Conservation (phyloP, 805 yeast species). For the Yarrowia keelungensis region DNA sequence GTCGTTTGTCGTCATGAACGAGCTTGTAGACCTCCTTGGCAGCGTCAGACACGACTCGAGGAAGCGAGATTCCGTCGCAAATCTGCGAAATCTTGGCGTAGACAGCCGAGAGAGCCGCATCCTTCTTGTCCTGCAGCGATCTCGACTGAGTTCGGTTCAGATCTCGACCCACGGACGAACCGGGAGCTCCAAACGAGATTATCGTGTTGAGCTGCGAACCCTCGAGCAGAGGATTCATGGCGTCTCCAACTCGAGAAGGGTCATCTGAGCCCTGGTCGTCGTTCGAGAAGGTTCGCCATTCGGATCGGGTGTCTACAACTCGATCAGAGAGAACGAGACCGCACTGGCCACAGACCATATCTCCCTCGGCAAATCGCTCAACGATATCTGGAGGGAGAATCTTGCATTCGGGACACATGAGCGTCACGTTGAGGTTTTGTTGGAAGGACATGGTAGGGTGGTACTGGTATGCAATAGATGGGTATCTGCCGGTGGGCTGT, state of each 20-base stretch:
- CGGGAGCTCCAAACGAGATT: slow-evolving; percentile 87
- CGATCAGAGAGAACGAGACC: slow-evolving; percentile 92
- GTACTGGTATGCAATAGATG: background rate
- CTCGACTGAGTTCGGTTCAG: slow-evolving; percentile 88
- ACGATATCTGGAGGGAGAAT: slow-evolving; percentile 94
- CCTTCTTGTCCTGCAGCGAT: slow-evolving; percentile 84
- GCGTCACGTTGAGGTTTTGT: slow-evolving; percentile 75
- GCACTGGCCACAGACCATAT: slow-evolving; percentile 97
- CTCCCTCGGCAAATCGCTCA: slow-evolving; percentile 96
- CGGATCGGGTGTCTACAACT: slow-evolving; percentile 93
- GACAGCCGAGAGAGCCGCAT: slow-evolving; percentile 85
- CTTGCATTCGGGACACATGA: slow-evolving; percentile 95
- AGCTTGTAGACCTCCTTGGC: slow-evolving; percentile 95
- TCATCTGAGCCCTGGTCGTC: slow-evolving; percentile 98
- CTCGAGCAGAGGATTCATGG: slow-evolving; percentile 88
- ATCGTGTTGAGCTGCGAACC: slow-evolving; percentile 91
- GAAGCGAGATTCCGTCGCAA: slow-evolving; percentile 96
- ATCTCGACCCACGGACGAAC: slow-evolving; percentile 85
- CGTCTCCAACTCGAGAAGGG: slow-evolving; percentile 99
- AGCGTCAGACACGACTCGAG: slow-evolving; percentile 94
- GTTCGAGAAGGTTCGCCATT: slow-evolving; percentile 98
- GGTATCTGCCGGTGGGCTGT: background rate
- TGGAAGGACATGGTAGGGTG: slow-evolving; percentile 42
- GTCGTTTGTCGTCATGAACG: slow-evolving; percentile 82
- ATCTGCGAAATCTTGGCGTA: slow-evolving; percentile 90